Percentiles rank a stretch among this genome's conserved stretches.
Conservation (phyloP, 1,284 basidiomycete genomes). For the Ganoderma sp. region DNA sequence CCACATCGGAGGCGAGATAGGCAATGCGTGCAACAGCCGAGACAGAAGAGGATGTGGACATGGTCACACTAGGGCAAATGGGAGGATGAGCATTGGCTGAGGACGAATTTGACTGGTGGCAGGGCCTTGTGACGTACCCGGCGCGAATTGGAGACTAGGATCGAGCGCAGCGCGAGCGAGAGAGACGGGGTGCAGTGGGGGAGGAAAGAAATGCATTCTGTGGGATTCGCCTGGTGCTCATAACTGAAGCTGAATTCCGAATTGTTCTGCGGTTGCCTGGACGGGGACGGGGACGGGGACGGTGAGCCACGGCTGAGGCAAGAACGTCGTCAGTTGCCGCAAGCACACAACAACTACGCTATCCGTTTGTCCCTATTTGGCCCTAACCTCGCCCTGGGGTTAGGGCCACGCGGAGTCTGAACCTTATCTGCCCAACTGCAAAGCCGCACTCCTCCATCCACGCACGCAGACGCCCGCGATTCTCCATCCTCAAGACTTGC, state of each 20-base stretch:
- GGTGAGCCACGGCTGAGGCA: constrained; percentile 15
- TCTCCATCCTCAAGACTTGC: background rate
- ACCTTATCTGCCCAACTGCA: constrained; percentile 35
- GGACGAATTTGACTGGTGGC: constrained; percentile 15
- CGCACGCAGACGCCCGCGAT: constrained; percentile 13
- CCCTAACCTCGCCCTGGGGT: constrained; percentile 28
- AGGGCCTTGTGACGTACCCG: constrained; percentile 11
- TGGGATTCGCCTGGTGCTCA: constrained; percentile 21
- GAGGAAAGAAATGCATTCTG: constrained; percentile 26
- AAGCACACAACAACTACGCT: constrained; percentile 30
- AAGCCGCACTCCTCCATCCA: constrained; percentile 24
- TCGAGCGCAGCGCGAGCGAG: constrained; percentile 16
- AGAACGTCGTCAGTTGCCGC: constrained; percentile 11
- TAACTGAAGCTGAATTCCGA: constrained; percentile 29
- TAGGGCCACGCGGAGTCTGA: constrained; percentile 32
- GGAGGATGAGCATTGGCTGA: constrained; percentile 20
- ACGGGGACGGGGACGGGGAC: background rate
- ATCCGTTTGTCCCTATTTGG: constrained; percentile 36
- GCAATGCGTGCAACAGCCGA: constrained; percentile 69
- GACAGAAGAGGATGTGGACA: constrained; percentile 40
- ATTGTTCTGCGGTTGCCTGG: constrained; percentile 15
- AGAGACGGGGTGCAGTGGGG: constrained; percentile 20
- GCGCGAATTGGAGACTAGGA: constrained; percentile 12
- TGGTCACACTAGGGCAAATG: constrained; percentile 25
- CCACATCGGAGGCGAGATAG: constrained; percentile 67